Percentiles rank a stretch among this genome's conserved stretches.
Conservation (phyloP, 768 basidiomycete genomes). For the Lentinus tigrinus region DNA sequence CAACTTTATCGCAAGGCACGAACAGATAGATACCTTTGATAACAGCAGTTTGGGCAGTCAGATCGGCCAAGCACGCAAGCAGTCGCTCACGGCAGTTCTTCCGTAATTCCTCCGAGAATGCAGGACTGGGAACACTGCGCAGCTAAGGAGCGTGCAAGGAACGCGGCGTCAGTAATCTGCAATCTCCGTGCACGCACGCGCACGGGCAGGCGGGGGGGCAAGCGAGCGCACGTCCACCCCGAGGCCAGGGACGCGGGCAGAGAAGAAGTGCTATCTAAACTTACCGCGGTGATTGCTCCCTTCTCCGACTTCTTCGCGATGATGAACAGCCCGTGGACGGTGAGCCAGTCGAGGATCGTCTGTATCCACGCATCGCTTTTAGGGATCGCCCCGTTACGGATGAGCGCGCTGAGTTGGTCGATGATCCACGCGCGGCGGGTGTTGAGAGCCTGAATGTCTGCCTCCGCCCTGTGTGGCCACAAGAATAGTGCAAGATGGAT, state of each 20-base stretch:
- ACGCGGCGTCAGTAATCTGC: constrained; percentile 13
- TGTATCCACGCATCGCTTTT: constrained; percentile 80
- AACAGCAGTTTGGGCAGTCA: constrained; percentile 55
- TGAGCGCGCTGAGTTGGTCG: constrained; percentile 77
- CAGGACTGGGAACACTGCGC: constrained; percentile 58
- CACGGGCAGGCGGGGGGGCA: neutral
- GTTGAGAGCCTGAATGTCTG: constrained; percentile 46
- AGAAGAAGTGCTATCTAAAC: constrained; percentile 22
- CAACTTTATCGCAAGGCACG: neutral
- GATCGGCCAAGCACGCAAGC: constrained; percentile 70
- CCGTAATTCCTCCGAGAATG: constrained; percentile 72
- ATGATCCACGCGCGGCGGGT: constrained; percentile 76
- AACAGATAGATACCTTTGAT: constrained; percentile 53
- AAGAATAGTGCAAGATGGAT: constrained; percentile 21
- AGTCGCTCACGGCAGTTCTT: constrained; percentile 67
- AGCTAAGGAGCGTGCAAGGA: constrained; percentile 42
- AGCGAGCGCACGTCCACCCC: neutral
- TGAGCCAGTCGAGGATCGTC: constrained; percentile 75
- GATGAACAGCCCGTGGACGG: constrained; percentile 77
- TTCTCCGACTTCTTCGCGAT: constrained; percentile 73
- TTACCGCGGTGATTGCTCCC: constrained; percentile 55
- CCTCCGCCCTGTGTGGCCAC: constrained; percentile 20
- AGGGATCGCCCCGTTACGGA: constrained; percentile 77
- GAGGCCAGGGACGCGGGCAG: neutral
- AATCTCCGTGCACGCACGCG: neutral